Evolutionary conservation across 1,139 yeast species (phyloP).

Genomic region (Yamadazyma friedrichii): DNA sequence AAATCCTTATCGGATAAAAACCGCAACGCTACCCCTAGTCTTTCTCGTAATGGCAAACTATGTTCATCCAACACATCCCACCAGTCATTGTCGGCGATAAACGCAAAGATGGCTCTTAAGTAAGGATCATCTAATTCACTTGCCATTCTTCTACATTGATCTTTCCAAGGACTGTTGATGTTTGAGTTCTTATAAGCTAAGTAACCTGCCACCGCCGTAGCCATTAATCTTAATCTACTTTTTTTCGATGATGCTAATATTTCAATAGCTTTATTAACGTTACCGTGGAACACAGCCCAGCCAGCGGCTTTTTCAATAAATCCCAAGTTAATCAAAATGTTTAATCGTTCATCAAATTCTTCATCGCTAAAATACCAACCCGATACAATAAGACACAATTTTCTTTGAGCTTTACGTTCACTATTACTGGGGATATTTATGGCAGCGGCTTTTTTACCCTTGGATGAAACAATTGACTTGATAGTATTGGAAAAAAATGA

Average conservation of each 20-base stretch:
- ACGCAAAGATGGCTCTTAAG: constrained; percentile 87
- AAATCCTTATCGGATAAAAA: constrained; percentile 79
- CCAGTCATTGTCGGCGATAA: constrained; percentile 94
- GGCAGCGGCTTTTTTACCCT: constrained; percentile 45
- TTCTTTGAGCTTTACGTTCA: constrained; percentile 61
- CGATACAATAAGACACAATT: constrained; percentile 76
- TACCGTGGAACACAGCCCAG: constrained; percentile 95
- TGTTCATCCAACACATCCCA: constrained; percentile 92
- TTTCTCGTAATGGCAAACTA: constrained; percentile 81
- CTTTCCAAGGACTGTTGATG: constrained; percentile 87
- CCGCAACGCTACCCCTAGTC: constrained; percentile 86
- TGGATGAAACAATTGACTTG: constrained; percentile 38
- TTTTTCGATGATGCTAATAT: constrained; percentile 61
- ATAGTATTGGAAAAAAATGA: constrained; percentile 48
- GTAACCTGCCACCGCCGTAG: constrained; percentile 94
- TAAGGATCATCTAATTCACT: constrained; percentile 88
- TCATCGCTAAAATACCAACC: constrained; percentile 88
- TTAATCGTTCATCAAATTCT: constrained; percentile 72
- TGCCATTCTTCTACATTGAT: constrained; percentile 85
- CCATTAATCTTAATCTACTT: constrained; percentile 71
- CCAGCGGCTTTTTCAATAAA: constrained; percentile 91
- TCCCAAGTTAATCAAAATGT: constrained; percentile 55
- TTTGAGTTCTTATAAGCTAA: constrained; percentile 65
- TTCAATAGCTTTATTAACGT: constrained; percentile 75
- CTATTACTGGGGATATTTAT: constrained; percentile 48